Conservation (phyloP, 495 filamentous ascomycete genomes). For the Tuber melanosporum region DNA sequence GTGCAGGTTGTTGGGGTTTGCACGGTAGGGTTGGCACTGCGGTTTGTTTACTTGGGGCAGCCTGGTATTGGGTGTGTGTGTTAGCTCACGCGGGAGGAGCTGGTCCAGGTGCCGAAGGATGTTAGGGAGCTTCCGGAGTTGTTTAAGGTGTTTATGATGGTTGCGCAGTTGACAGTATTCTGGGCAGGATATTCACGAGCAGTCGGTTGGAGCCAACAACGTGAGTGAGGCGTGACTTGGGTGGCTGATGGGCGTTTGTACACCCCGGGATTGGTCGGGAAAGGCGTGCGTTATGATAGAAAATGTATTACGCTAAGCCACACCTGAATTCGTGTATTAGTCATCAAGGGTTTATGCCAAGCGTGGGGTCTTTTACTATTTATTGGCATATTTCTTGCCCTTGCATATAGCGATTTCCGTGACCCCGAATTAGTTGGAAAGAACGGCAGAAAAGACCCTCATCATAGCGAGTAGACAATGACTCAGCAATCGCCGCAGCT, state of each 20-base stretch:
- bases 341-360: too few species aligned
- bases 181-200: neutral
- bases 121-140: neutral
- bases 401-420: too few species aligned
- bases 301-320: too few species aligned
- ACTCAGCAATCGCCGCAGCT: too few species aligned
- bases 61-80: slow-evolving; percentile 8
- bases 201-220: neutral
- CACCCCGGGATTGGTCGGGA: neutral
- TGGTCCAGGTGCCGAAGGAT: slow-evolving; percentile 21
- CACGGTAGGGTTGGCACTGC: too few species aligned
- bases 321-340: too few species aligned
- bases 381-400: too few species aligned
- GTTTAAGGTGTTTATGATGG: slow-evolving; percentile 11
- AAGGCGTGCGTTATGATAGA: slow-evolving; percentile 6
- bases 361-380: too few species aligned
- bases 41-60: slow-evolving; percentile 6
- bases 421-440: too few species aligned
- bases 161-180: slow-evolving; percentile 16
- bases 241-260: neutral
- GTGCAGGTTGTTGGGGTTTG: neutral
- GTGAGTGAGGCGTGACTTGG: neutral
- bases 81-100: slow-evolving; percentile 15
- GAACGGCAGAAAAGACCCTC: too few species aligned
- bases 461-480: too few species aligned